Evolutionary conservation across 768 basidiomycete species (phyloP), one percentile per base, ranked within the genome.

Genomic region (Naganishia vaughanmartiniae): DNA sequence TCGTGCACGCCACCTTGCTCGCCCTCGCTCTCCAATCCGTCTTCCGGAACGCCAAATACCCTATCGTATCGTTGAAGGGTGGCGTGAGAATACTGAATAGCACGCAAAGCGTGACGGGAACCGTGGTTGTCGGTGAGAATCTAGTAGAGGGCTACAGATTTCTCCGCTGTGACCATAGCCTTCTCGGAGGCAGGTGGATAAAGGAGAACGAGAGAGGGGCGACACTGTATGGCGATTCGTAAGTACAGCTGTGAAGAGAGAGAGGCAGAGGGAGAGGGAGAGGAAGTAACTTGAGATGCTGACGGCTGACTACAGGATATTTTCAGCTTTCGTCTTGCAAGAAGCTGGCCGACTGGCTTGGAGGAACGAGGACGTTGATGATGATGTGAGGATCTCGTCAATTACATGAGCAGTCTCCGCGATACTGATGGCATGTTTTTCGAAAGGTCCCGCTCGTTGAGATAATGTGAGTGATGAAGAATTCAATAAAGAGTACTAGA

Each of bases 281-380:
- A 10, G 9, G 9, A 12, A n/a, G 9, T 6, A 3, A 14, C 4
- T 31, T 56, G 54, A 31, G 33, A 9, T 34, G 5, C 39, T 67
- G 17, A 34, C 70, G 70, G 26, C 66, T 69, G 33, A 67, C 57
- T 21, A 19, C 57, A 90, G 90, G 1, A 88, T 94, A 56, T 95
- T 95, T 78, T 85, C 84, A 26, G 85, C 92, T 0, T 97, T 97
- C 78, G 84, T 90, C 7, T 78, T 96, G 21, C 94, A 97, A 79
- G 95, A 97, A 77, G 90, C 89, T 1, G 89, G 84, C 17, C 86
- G 91, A 12, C 80, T 97, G 34, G 86, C 89, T 15, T 84, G 87
- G 39, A 55, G 67, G 28, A 45, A 60, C n/a, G 26, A 21, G 9
- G n/a, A 7, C 2, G 39, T 45, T 12, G 19, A 42, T 2, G n/a